Conservation (phyloP, 225 moss, liverwort and hornwort genomes). For the Pleurozium schreberi region DNA sequence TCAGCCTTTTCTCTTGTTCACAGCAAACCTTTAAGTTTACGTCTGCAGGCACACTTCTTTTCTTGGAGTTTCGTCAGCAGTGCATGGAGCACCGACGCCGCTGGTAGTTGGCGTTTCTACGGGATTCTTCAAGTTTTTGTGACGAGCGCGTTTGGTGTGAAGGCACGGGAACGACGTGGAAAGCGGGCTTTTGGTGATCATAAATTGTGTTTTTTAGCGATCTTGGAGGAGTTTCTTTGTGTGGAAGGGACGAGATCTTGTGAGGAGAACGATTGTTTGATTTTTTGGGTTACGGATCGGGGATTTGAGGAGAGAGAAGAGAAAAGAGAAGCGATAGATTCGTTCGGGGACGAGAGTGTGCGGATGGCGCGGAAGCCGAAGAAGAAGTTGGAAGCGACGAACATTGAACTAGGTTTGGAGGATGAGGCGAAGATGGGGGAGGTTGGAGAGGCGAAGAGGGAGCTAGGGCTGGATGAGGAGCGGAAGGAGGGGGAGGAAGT, state of each 20-base stretch:
- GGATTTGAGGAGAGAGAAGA: neutral
- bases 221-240: neutral
- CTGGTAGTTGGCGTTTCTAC: neutral
- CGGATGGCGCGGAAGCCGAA: conserved; percentile 54
- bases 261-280: neutral
- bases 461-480: conserved; percentile 7
- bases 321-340: conserved; percentile 13
- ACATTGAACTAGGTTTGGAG: conserved; percentile 24
- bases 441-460: conserved; percentile 7
- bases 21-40: neutral
- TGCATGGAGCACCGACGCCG: neutral
- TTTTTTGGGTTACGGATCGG: neutral
- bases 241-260: neutral
- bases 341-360: conserved; percentile 26
- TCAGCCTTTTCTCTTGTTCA: neutral
- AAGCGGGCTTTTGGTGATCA: neutral
- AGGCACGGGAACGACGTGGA: neutral
- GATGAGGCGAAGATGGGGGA: conserved; percentile 8
- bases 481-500: conserved; percentile 2
- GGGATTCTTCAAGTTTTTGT: neutral
- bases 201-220: neutral
- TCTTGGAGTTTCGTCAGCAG: neutral
- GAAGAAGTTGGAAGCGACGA: conserved; percentile 20
- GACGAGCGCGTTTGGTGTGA: neutral
- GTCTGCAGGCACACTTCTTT: neutral